Evolutionary conservation across 139 green algal species (phyloP), one percentile per base, ranked within the genome.

Genomic region (Coccomyxa sp.): DNA sequence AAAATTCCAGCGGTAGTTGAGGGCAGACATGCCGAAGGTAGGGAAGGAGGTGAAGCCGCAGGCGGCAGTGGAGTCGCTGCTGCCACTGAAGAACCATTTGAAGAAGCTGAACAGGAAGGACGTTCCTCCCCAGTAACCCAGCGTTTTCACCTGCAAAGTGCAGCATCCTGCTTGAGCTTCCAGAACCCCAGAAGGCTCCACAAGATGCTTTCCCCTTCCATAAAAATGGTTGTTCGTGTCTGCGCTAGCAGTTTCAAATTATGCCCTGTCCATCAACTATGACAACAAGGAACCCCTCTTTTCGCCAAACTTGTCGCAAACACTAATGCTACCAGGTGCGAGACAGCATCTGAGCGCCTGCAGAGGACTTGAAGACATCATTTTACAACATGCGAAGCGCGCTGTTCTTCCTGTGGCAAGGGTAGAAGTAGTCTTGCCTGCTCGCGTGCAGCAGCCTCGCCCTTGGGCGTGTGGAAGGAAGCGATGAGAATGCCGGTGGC

Each of bases 401-500:
- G 27, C 71, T n/a, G 23, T 18, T n/a, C 71, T n/a, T 77, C 27
- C 23, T 18, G 25, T 68, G 60, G 60, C 60, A 68, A 68, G 60
- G 60, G 14, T 25, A 25, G 60, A 71, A 1, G 10, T 4, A 15
- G 9, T 25, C 63, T 25, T 71, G 21, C 63, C 63, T 71, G 63
- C 1, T 21, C 63, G 21, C 63, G 63, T 10, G 79, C 84, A 9
- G 15, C 25, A 13, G 31, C 71, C 51, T 75, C 76, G 32, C 84
- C 84, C 9, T 15, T 14, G 23, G 68, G 60, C 1, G 74, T 84
- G 75, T 82, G 76, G 51, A 88, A 83, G 13, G 76, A 77, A 25
- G 81, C 83, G 67, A 88, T 88, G 31, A 88, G 78, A 14, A 83
- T 63, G 68, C 81, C 82, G 32, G 79, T 66, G 51, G 85, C 85